Percentiles rank a stretch among this genome's conserved stretches.
phyloP scores from a whole-genome alignment of 345 rosid species.

The Gossypium anomalum region DNA sequence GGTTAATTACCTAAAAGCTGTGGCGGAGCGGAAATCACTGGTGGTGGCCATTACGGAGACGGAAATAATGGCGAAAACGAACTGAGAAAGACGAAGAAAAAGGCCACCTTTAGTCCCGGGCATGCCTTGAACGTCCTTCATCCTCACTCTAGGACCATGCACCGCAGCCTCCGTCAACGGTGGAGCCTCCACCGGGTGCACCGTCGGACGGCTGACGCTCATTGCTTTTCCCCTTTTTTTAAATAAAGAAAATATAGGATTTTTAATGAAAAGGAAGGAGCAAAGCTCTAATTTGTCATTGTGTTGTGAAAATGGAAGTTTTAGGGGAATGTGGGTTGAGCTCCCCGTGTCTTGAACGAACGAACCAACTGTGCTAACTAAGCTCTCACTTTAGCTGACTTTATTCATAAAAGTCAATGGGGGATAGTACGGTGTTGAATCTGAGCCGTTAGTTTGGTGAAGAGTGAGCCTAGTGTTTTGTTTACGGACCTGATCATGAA shows the following conservation, averaged over 20 bases:
- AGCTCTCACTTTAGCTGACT: not conserved
- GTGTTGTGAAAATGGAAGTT: not conserved
- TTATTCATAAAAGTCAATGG: not conserved
- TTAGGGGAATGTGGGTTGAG: not conserved
- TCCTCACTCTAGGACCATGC: constrained; percentile 47
- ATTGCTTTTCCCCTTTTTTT: constrained; percentile 13
- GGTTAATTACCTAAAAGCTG: constrained; percentile 57
- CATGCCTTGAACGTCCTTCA: constrained; percentile 81
- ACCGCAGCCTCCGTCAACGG: constrained; percentile 42
- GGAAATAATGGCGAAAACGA: constrained; percentile 50
- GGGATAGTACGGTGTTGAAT: not conserved
- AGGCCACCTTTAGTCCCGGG: constrained; percentile 83
- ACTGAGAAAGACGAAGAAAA: constrained; percentile 56
- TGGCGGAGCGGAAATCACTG: constrained; percentile 54
- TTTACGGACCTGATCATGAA: not conserved
- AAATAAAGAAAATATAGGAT: not conserved
- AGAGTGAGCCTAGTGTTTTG: not conserved
- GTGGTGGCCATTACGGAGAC: constrained; percentile 71
- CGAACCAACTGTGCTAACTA: not conserved
- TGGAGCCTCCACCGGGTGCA: constrained; percentile 76
- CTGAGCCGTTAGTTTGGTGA: constrained; percentile 2
- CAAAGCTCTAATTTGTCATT: not conserved
- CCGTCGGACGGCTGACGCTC: constrained; percentile 63
- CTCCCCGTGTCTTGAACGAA: not conserved
- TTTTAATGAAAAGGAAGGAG: not conserved